Percentiles rank a stretch among this genome's conserved stretches.
phyloP scores from a whole-genome alignment of 306 rosid genomes.

The Dryas drummondii region DNA sequence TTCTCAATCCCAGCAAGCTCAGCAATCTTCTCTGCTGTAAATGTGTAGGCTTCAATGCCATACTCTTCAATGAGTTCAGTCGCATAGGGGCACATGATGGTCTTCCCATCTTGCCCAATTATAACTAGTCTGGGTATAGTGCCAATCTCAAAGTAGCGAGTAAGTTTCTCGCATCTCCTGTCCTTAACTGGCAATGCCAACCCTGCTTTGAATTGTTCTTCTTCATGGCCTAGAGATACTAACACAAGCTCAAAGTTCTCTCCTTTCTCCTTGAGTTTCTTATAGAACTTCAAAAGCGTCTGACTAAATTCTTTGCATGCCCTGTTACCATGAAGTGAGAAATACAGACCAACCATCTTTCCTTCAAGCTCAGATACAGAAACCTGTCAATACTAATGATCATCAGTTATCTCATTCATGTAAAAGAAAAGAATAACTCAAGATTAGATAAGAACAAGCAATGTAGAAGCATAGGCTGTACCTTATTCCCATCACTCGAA shows the following conservation, averaged over 20 bases:
- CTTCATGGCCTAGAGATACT: slow-evolving; percentile 40
- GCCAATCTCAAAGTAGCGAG: slow-evolving; percentile 41
- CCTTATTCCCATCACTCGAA: slow-evolving; percentile 41
- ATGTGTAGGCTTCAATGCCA: slow-evolving; percentile 47
- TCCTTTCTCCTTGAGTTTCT: slow-evolving; percentile 43
- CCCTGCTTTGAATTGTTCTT: slow-evolving; percentile 33
- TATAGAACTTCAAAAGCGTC: slow-evolving; percentile 36
- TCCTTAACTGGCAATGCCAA: slow-evolving; percentile 50
- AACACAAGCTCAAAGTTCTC: slow-evolving; percentile 53
- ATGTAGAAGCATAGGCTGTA: slow-evolving; percentile 1
- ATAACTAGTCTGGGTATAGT: slow-evolving; percentile 38
- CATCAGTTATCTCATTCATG: background rate
- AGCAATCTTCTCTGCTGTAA: slow-evolving; percentile 39
- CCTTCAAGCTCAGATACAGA: slow-evolving; percentile 53
- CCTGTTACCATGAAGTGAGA: slow-evolving; percentile 18
- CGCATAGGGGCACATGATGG: slow-evolving; percentile 36
- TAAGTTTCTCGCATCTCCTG: slow-evolving; percentile 31
- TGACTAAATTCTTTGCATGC: slow-evolving; percentile 37
- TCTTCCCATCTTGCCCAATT: slow-evolving; percentile 53
- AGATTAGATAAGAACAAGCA: background rate
- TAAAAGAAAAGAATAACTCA: background rate
- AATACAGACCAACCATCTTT: slow-evolving; percentile 46
- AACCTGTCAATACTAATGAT: slow-evolving; percentile 26
- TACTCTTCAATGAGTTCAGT: slow-evolving; percentile 41
- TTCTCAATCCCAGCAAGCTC: slow-evolving; percentile 47